Evolutionary conservation across 1,284 basidiomycete species (phyloP).

Genomic region (Clitocybe nebularis): DNA sequence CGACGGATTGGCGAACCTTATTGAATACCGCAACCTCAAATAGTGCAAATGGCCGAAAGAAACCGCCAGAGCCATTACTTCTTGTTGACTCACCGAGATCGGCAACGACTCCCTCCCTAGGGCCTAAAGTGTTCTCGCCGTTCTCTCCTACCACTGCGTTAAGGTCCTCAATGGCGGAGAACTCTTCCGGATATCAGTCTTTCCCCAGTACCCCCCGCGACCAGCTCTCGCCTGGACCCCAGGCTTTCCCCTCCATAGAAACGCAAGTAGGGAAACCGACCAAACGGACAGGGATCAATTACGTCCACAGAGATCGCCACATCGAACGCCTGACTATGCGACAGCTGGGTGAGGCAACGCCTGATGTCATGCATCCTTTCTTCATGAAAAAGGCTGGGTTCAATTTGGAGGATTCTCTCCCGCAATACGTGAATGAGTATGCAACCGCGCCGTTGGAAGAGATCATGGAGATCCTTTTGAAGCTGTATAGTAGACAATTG

Average conservation of each 20-base stretch:
- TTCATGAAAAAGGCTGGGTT: conserved; percentile 83
- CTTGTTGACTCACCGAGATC: conserved; percentile 21
- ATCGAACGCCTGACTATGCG: conserved; percentile 78
- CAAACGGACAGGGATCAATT: conserved; percentile 38
- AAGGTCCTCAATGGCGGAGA: conserved; percentile 10
- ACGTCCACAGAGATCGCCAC: conserved; percentile 48
- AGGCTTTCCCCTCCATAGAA: conserved; percentile 21
- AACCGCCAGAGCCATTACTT: conserved; percentile 26
- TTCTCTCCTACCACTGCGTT: conserved; percentile 20
- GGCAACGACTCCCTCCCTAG: conserved; percentile 19
- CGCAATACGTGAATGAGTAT: conserved; percentile 84
- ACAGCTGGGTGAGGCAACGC: conserved; percentile 83
- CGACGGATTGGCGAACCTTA: conserved; percentile 46
- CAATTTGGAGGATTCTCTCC: conserved; percentile 75
- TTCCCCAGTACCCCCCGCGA: conserved; percentile 14
- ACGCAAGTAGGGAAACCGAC: conserved; percentile 13
- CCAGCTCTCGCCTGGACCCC: conserved; percentile 16
- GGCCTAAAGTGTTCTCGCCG: conserved; percentile 13
- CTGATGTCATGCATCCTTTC: conserved; percentile 84
- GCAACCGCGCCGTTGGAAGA: conserved; percentile 80
- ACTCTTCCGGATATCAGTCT: conserved; percentile 8
- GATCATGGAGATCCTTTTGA: conserved; percentile 79
- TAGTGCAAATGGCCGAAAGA: conserved; percentile 23
- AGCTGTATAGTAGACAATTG: conserved; percentile 78
- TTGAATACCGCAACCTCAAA: conserved; percentile 27